Base-by-base conservation (phyloP, 352 stramenopile species). In the Phytophthora lateralis region DNA sequence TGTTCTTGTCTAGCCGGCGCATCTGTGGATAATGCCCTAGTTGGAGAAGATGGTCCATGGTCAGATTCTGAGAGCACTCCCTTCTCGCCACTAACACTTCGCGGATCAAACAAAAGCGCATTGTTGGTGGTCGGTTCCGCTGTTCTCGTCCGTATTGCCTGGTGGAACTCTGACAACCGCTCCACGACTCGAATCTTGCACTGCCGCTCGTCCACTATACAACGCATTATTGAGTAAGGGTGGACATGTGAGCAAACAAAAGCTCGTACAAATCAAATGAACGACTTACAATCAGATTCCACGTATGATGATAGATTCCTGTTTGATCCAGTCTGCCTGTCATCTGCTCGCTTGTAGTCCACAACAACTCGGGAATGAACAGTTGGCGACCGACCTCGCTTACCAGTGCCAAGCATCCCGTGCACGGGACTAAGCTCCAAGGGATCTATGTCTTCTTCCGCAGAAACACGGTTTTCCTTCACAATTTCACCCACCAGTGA, bases 101-200 rank as follows among this genome's bases (percentile, higher is more conserved):
- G 41, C 26, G 30, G 30, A 35, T 30, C 37, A 52, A 49, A 43
- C 17, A 49, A 30, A 21, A 45, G 32, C 8, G 41, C 7, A 49
- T 15, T 39, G 66, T 51, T 43, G 50, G n/a, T 18, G 60, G 32
- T 20, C 52, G 61, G 34, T 43, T 62, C 62, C 0, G 49, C 58
- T 15, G 78, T 57, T 45, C 73, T 88, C 6, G 78, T 88, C 52
- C 72, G 73, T 72, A 95, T 93, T 3, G 78, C 85, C 17, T 92
- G 73, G 3, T 91, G 82, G 56, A 95, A 95, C 46, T 95, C 87
- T 5, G 83, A 87, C 17, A 95, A 60, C 0, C 87, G 81, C 55
- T 95, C 87, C 1, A 95, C 87, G 2, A 95, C 85, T 49, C 85
- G 84, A 58, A 95, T 95, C 51, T 95, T 95, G 76, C 84, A 95